Percentiles rank a stretch among this genome's conserved stretches.
phyloP scores from a whole-genome alignment of 148 eudicot species.

The Rhododendron vialii region DNA sequence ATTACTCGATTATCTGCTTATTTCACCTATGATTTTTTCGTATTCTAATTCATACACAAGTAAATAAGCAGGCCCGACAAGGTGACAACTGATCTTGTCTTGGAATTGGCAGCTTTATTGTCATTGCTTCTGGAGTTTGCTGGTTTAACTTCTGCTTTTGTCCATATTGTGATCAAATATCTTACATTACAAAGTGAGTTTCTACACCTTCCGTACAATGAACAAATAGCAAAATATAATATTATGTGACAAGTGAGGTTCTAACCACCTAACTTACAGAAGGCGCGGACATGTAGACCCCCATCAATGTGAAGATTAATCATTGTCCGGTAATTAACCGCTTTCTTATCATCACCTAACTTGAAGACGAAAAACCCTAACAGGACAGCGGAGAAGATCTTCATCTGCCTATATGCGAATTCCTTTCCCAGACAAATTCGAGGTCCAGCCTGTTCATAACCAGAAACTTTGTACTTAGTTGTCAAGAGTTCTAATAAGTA shows the following conservation, averaged over 20 bases:
- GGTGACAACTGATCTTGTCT: not conserved
- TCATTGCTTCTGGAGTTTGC: not conserved
- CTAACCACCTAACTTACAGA: conserved; percentile 7
- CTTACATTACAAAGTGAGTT: not conserved
- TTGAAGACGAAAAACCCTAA: conserved; percentile 48
- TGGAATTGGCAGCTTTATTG: not conserved
- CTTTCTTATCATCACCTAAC: conserved; percentile 35
- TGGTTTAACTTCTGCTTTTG: not conserved
- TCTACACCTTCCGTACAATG: not conserved
- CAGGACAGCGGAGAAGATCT: conserved; percentile 51
- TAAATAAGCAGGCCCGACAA: not conserved
- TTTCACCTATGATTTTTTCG: not conserved
- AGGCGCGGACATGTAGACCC: conserved; percentile 49
- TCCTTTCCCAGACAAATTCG: conserved; percentile 65
- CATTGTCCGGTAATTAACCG: conserved; percentile 61
- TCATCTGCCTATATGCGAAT: conserved; percentile 72
- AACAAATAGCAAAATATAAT: not conserved
- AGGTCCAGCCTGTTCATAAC: conserved; percentile 46
- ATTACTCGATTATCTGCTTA: not conserved
- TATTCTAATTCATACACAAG: not conserved
- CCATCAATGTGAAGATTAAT: conserved; percentile 71
- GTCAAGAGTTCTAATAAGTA: not conserved
- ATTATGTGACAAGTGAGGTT: not conserved
- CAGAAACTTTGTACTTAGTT: not conserved
- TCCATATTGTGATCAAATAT: not conserved